Conservation (phyloP, 768 basidiomycete genomes). For the Cantharellus cinnabarinus region DNA sequence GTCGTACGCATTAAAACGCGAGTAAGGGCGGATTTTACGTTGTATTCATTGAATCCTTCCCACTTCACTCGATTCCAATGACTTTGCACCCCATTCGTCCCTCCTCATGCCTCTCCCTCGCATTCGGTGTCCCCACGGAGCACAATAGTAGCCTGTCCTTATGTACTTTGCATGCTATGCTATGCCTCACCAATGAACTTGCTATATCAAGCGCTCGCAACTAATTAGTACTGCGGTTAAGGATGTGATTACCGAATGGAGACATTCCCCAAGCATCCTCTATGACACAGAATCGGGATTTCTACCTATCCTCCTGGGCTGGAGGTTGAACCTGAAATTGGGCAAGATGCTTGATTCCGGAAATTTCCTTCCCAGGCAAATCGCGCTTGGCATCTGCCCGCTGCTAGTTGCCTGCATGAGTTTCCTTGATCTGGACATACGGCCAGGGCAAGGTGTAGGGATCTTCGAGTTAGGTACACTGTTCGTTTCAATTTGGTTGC, state of each 20-base stretch:
- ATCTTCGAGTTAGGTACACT: conserved; percentile 50
- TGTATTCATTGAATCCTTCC: background rate
- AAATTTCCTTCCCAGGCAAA: too few species aligned
- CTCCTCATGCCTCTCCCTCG: background rate
- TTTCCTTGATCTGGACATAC: conserved; percentile 46
- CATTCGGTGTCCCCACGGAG: background rate
- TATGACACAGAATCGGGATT: too few species aligned
- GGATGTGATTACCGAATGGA: too few species aligned
- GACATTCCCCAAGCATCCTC: too few species aligned
- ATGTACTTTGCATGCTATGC: background rate
- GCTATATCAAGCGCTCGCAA: too few species aligned
- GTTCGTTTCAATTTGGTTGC: background rate
- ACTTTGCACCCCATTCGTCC: background rate
- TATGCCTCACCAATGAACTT: background rate
- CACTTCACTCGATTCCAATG: background rate
- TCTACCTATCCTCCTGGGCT: too few species aligned
- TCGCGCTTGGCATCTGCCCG: too few species aligned
- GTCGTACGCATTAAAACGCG: conserved; percentile 11
- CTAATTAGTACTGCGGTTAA: too few species aligned
- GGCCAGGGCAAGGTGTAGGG: conserved; percentile 56
- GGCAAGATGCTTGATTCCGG: too few species aligned
- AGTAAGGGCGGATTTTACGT: background rate
- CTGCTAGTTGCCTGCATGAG: background rate
- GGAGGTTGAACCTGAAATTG: too few species aligned
- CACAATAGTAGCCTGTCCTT: background rate